Base-by-base conservation (phyloP, 1,284 basidiomycete genomes). In the Ganoderma meredithae region DNA sequence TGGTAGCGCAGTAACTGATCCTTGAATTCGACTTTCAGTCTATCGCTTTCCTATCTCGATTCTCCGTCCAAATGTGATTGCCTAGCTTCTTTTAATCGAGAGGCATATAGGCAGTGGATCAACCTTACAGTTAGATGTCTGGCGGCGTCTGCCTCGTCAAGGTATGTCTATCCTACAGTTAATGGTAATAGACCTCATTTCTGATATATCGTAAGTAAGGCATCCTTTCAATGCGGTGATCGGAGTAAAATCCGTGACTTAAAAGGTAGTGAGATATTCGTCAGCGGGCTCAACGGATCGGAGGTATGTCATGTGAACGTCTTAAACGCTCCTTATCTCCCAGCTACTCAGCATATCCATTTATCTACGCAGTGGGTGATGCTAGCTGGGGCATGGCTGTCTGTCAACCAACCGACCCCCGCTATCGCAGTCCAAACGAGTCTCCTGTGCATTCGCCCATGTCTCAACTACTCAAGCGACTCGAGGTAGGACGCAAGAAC, bases 401-500 rank as follows among this genome's bases (percentile, higher is more conserved):
- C 52, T 25, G 47, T 52, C n/a, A 25, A 33, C 31, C 15, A 2
- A 5, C 52, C 27, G 36, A 31, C 52, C 31, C 25, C 25, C 52
- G 19, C 52, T 17, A 55, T 13, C 31, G 31, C 27, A 17, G 15
- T 31, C 52, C 47, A 25, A 22, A 52, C 3, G 22, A 55, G 19
- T 27, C 52, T 17, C 31, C 52, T 19, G 31, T 40, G 33, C 41
- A n/a, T n/a, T 39, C 33, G 31, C 10, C 13, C 52, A 31, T 19
- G 36, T 56, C 44, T 0, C 56, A 17, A 17, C 39, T 72, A 12
- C 63, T 73, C 36, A 67, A 70, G 60, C 64, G 62, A 40, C 66
- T 74, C 67, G 70, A 74, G 43, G 67, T 74, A 27, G 65, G 69
- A 25, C 66, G 47, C 55, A 53, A 62, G 64, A 59, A 71, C 49